phyloP scores from a whole-genome alignment of 768 basidiomycete genomes.

The Russula griseocarnosa region DNA sequence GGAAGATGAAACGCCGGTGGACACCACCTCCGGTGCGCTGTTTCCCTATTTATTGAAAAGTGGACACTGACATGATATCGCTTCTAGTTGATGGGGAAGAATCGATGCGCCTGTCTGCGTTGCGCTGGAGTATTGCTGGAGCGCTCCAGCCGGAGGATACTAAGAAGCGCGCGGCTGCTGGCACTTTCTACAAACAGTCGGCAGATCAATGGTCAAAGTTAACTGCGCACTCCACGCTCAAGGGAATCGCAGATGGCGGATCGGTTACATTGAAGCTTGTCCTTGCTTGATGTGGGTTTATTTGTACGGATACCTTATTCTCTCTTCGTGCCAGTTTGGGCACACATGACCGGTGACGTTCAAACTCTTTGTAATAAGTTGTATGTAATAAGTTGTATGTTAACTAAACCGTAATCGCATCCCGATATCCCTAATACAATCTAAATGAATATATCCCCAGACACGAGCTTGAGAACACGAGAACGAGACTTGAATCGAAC shows the following conservation, averaged over 20 bases:
- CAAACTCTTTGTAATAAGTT: background rate
- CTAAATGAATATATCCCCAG: too few species aligned
- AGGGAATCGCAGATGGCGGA: background rate
- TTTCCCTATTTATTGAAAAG: background rate
- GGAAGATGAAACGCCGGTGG: background rate
- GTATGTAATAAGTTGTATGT: constrained; percentile 11
- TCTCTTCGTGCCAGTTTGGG: background rate
- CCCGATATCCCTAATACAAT: background rate
- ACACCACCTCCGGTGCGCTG: constrained; percentile 3
- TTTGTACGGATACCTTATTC: background rate
- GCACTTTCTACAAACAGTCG: constrained; percentile 12
- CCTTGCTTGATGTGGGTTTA: background rate
- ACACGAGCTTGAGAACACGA: too few species aligned
- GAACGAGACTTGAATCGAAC: too few species aligned
- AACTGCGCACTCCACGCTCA: background rate
- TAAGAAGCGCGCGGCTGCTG: constrained; percentile 4
- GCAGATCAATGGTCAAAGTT: background rate
- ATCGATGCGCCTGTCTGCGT: constrained; percentile 12
- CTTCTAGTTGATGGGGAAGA: constrained; percentile 6
- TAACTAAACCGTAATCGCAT: background rate
- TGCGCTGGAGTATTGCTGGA: constrained; percentile 14
- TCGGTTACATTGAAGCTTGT: constrained; percentile 2
- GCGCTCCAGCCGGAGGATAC: background rate
- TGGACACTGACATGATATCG: background rate
- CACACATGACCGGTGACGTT: background rate